These are phyloP conservation scores for Phytophthora hybrid DNA, from an alignment of 352 stramenopile species.

Conservation along the genomic window DNA sequence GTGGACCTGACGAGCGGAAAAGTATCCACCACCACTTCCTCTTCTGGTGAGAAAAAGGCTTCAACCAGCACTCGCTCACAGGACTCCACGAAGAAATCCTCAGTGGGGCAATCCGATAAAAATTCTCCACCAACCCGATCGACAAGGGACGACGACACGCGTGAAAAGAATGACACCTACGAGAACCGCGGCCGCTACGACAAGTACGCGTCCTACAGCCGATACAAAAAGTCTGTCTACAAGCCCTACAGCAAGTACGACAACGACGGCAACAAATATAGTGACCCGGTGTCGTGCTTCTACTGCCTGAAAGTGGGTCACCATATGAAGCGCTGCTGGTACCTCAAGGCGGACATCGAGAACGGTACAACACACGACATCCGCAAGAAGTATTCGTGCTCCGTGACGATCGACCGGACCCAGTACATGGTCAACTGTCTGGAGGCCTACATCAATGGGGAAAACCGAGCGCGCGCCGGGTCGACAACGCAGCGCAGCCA, in stretches of 20 bases:
- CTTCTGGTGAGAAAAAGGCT: too few species aligned
- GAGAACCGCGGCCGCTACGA: slow-evolving; percentile 26
- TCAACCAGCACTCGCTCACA: too few species aligned
- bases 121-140: too few species aligned
- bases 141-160: too few species aligned
- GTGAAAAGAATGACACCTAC: slow-evolving; percentile 8
- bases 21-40: too few species aligned
- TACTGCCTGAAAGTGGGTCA: slow-evolving; percentile 58
- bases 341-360: slow-evolving; percentile 50
- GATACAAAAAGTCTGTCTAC: slow-evolving; percentile 22
- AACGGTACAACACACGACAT: slow-evolving; percentile 41
- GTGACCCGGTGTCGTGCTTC: slow-evolving; percentile 41
- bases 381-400: slow-evolving; percentile 50
- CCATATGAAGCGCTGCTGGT: slow-evolving; percentile 51
- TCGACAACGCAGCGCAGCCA: slow-evolving; percentile 19
- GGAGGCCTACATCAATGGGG: slow-evolving; percentile 48
- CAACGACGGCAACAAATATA: slow-evolving; percentile 18
- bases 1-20: too few species aligned
- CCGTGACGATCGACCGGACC: slow-evolving; percentile 42
- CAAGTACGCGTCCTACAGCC: slow-evolving; percentile 20
- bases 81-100: too few species aligned
- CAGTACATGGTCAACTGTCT: slow-evolving; percentile 50
- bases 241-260: slow-evolving; percentile 30
- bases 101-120: too few species aligned
- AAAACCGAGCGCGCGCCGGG: slow-evolving; percentile 25